A percentile compares a stretch with the other conserved stretches of the same genome.
Evolutionary conservation across 768 basidiomycete genomes (phyloP).

Genomic region (Lactarius tabidus): DNA sequence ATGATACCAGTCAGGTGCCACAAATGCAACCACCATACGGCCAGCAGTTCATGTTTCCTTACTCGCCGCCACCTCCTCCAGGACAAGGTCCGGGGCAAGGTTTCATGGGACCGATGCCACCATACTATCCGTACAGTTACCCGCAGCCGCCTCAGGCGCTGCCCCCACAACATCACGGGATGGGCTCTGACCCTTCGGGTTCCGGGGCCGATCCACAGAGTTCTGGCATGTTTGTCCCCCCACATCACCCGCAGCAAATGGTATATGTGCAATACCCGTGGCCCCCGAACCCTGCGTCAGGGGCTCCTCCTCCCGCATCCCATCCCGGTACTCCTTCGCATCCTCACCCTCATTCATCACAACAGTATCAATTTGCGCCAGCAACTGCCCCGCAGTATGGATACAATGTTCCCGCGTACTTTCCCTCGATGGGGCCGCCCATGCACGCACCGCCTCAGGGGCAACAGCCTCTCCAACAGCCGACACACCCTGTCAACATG

Average conservation of each 20-base stretch:
- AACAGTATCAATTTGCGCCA: conserved; percentile 33
- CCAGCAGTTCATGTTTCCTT: conserved; percentile 32
- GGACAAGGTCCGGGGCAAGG: conserved; percentile 26
- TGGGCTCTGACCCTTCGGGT: conserved; percentile 30
- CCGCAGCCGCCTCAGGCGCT: conserved; percentile 9
- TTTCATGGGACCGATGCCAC: conserved; percentile 25
- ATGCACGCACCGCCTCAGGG: conserved; percentile 20
- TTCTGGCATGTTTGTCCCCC: conserved; percentile 17
- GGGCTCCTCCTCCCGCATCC: conserved; percentile 35
- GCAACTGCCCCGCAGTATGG: conserved; percentile 33
- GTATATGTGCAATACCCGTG: conserved; percentile 31
- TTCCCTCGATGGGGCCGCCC: conserved; percentile 9
- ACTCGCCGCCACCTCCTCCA: conserved; percentile 28
- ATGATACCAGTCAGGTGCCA: conserved; percentile 29
- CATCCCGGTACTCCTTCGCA: conserved; percentile 35
- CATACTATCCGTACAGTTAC: conserved; percentile 22
- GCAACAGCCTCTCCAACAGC: conserved; percentile 26
- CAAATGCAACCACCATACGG: conserved; percentile 33
- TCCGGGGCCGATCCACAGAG: conserved; percentile 19
- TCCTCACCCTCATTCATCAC: conserved; percentile 33
- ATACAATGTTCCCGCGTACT: conserved; percentile 14
- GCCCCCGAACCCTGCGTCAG: conserved; percentile 15
- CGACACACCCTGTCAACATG: conserved; percentile 33
- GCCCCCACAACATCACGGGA: conserved; percentile 21
- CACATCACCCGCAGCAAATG: conserved; percentile 37